phyloP scores from a whole-genome alignment of 371 early-diverging fungal genomes.

The Syncephalastrum racemosum region DNA sequence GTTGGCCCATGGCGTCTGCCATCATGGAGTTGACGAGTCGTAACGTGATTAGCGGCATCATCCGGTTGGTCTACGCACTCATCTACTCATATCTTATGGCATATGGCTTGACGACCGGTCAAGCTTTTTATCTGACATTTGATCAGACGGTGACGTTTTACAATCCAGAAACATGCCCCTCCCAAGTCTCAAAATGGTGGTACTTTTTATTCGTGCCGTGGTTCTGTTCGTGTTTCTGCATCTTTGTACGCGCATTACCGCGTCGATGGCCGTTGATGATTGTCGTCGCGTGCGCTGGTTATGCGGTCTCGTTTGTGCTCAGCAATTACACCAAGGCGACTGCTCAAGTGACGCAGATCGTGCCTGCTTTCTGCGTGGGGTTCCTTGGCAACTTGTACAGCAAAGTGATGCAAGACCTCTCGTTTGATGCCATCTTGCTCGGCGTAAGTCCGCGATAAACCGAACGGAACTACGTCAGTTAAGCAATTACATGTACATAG shows the following conservation, averaged over 20 bases:
- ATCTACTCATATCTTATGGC: conserved; percentile 66
- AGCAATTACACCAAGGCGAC: conserved; percentile 11
- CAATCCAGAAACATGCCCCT: conserved; percentile 13
- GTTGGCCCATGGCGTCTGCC: conserved; percentile 16
- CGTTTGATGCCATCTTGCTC: conserved; percentile 36
- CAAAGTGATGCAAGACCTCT: conserved; percentile 27
- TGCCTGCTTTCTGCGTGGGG: no score
- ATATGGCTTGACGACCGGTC: conserved; percentile 68
- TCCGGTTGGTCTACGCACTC: conserved; percentile 67
- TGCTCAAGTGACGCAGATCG: conserved; percentile 3
- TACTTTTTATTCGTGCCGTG: conserved; percentile 15
- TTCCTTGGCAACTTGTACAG: conserved; percentile 40
- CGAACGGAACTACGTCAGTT: no score
- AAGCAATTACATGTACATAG: neutral
- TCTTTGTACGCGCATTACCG: conserved; percentile 15
- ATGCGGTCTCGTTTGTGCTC: conserved; percentile 11
- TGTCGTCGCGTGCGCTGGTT: conserved; percentile 18
- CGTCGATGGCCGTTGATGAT: conserved; percentile 16
- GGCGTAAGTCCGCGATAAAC: conserved; percentile 8
- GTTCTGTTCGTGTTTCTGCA: conserved; percentile 16
- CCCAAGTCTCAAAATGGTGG: conserved; percentile 9
- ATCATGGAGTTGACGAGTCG: conserved; percentile 77
- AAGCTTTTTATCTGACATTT: conserved; percentile 29
- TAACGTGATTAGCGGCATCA: conserved; percentile 74
- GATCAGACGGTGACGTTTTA: conserved; percentile 12